A percentile compares a stretch with the other conserved stretches of the same genome.
These are phyloP conservation scores for Psilocybe cyanescens DNA, from an alignment of 768 basidiomycete species.

Conservation along the genomic window DNA sequence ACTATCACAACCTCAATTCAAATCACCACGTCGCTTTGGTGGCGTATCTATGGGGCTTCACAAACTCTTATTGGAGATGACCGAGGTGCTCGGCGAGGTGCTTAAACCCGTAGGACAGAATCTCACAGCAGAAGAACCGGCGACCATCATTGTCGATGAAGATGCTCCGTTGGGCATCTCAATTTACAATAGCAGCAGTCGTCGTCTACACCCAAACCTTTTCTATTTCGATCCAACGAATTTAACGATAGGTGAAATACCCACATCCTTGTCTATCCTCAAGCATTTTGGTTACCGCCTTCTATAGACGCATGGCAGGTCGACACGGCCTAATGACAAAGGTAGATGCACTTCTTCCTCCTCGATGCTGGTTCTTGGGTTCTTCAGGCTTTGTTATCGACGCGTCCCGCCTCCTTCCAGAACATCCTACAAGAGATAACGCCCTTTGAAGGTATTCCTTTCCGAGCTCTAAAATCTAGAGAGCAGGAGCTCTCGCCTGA, in stretches of 20 bases:
- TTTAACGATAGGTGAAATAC: conserved; percentile 34
- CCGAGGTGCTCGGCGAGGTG: conserved; percentile 21
- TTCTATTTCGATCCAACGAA: conserved; percentile 48
- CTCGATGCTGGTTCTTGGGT: conserved; percentile 40
- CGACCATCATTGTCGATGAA: conserved; percentile 25
- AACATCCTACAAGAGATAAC: conserved; percentile 29
- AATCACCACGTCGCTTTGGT: conserved; percentile 18
- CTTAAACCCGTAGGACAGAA: conserved; percentile 28
- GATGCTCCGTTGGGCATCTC: conserved; percentile 28
- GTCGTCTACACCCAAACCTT: conserved; percentile 39
- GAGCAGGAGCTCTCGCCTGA: not conserved
- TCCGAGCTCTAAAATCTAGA: not conserved
- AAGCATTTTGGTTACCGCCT: conserved; percentile 26
- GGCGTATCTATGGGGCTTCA: conserved; percentile 35
- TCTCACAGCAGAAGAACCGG: conserved; percentile 31
- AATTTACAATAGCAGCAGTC: conserved; percentile 34
- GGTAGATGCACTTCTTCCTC: conserved; percentile 29
- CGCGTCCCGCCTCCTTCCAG: conserved; percentile 34
- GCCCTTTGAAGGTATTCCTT: not conserved
- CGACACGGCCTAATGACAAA: conserved; percentile 17
- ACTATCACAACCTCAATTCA: not conserved
- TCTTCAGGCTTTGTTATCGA: conserved; percentile 46
- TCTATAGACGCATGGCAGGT: conserved; percentile 27
- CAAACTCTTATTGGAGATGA: conserved; percentile 23
- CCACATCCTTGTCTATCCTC: not conserved